These are phyloP conservation scores for Cornus florida DNA, from an alignment of 148 eudicot species.

Conservation along the genomic window DNA sequence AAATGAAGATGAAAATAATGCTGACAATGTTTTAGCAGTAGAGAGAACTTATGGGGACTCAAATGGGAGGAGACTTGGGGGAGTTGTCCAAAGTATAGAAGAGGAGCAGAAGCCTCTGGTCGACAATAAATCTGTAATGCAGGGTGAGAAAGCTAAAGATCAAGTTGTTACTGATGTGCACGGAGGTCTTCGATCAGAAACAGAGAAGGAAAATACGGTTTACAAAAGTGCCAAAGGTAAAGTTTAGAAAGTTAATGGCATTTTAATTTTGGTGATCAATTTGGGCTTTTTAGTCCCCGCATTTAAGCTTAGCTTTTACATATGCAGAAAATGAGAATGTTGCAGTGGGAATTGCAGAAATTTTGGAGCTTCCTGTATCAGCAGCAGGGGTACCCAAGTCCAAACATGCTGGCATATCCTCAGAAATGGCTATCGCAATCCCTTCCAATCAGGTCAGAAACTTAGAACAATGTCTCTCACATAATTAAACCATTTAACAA, in stretches of 20 bases:
- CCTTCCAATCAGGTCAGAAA: conserved; percentile 35
- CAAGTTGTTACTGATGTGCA: conserved; percentile 13
- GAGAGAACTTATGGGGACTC: conserved; percentile 7
- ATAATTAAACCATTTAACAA: neutral
- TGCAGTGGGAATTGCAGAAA: conserved; percentile 16
- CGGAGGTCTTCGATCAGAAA: conserved; percentile 18
- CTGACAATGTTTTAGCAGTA: neutral
- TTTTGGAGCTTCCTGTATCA: conserved; percentile 20
- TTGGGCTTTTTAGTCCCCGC: neutral
- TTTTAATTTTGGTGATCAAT: neutral
- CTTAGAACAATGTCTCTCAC: neutral
- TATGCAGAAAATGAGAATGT: conserved; percentile 27
- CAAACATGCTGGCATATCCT: conserved; percentile 17
- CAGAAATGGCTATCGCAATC: conserved; percentile 4
- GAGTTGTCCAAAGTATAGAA: conserved; percentile 6
- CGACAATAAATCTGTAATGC: conserved; percentile 25
- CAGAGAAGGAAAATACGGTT: conserved; percentile 19
- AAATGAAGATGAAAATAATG: conserved; percentile 13
- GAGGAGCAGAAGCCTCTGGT: conserved; percentile 13
- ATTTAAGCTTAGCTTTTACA: neutral
- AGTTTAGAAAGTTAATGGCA: neutral
- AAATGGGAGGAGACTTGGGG: neutral
- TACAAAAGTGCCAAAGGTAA: conserved; percentile 26
- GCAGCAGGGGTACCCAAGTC: conserved; percentile 11
- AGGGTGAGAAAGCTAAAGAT: conserved; percentile 21